phyloP scores from a whole-genome alignment of 306 rosid genomes.

The Erythrophleum fordii region DNA sequence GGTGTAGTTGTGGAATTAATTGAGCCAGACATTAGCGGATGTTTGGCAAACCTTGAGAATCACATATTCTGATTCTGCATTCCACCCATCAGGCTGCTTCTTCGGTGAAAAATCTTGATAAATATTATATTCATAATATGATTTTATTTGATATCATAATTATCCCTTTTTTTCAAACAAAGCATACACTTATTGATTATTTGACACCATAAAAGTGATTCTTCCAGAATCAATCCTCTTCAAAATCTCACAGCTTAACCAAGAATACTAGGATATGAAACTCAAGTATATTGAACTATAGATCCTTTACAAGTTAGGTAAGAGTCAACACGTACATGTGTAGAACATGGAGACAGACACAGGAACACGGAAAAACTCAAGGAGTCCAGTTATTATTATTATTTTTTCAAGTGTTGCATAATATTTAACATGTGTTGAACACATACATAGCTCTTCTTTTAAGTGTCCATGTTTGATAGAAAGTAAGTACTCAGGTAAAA shows the following conservation, averaged over 20 bases:
- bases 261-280: not conserved
- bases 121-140: not conserved
- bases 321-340: not conserved
- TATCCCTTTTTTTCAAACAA: not conserved
- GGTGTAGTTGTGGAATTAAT: constrained; percentile 11
- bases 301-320: not conserved
- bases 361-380: not conserved
- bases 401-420: not conserved
- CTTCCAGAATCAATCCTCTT: too few species aligned
- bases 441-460: not conserved
- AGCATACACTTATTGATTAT: not conserved
- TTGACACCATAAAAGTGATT: too few species aligned
- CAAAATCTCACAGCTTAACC: not conserved
- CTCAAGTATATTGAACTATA: not conserved
- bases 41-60: not conserved
- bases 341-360: not conserved
- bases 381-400: too few species aligned
- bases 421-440: not conserved
- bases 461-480: not conserved
- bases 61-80: not conserved
- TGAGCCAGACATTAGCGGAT: not conserved
- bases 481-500: constrained; percentile 17
- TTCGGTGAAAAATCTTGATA: too few species aligned
- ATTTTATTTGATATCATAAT: not conserved
- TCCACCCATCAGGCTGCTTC: not conserved